These are phyloP conservation scores for Plasmodium relictum DNA, from an alignment of 169 alveolate genomes.

Conservation along the genomic window DNA sequence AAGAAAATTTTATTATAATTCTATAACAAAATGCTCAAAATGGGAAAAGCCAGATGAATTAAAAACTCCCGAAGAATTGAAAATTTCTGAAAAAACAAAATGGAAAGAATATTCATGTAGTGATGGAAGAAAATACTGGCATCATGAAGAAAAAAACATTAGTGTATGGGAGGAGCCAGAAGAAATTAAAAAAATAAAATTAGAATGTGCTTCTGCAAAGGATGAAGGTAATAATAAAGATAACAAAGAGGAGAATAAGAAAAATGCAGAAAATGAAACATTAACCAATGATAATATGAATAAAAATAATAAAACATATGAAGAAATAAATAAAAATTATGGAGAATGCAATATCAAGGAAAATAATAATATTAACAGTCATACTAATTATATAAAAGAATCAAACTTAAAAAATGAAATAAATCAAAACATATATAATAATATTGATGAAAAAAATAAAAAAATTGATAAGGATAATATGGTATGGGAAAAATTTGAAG, in stretches of 20 bases:
- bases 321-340: not conserved
- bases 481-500: conserved; percentile 71
- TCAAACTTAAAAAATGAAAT: not conserved
- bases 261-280: conserved; percentile 15
- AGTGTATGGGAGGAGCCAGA: conserved; percentile 85
- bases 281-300: not conserved
- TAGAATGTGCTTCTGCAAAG: conserved; percentile 63
- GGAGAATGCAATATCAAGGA: not conserved
- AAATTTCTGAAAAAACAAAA: conserved; percentile 78
- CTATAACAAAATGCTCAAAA: conserved; percentile 84
- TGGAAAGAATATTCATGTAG: conserved; percentile 79
- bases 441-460: conserved; percentile 34
- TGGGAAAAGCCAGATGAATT: conserved; percentile 90
- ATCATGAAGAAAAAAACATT: conserved; percentile 66
- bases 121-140: conserved; percentile 74
- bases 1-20: conserved; percentile 85
- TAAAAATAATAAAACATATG: not conserved
- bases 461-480: not conserved
- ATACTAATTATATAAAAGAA: not conserved
- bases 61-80: conserved; percentile 79
- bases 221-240: conserved; percentile 11
- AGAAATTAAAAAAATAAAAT: conserved; percentile 73
- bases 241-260: not conserved
- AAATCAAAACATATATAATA: not conserved
- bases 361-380: not conserved